These are phyloP conservation scores for Chrysoporthe puriensis DNA, from an alignment of 2,329 filamentous ascomycete genomes.

Conservation along the genomic window DNA sequence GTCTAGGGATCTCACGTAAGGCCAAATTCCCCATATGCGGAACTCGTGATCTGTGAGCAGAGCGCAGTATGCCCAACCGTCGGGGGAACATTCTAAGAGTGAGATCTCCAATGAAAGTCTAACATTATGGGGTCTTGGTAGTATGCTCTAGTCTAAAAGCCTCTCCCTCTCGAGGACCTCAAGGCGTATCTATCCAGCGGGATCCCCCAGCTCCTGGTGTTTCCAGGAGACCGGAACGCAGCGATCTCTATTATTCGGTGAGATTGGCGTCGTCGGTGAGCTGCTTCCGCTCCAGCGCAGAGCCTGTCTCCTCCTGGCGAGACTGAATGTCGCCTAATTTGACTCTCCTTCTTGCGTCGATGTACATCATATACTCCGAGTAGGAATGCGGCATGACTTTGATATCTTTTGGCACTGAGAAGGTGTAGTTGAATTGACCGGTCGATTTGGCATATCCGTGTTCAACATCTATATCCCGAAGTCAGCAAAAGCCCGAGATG, in stretches of 20 bases:
- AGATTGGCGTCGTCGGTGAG: slow-evolving; percentile 23
- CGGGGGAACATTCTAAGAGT: no score
- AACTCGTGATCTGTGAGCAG: neutral
- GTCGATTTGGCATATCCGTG: slow-evolving; percentile 63
- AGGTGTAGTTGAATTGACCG: slow-evolving; percentile 76
- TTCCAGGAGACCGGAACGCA: neutral
- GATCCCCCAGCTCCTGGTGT: no score
- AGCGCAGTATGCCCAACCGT: neutral
- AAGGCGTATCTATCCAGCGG: no score
- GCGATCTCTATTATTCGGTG: slow-evolving; percentile 21
- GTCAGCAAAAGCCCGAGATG: slow-evolving; percentile 7
- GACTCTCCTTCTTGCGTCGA: slow-evolving; percentile 47
- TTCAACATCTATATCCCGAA: slow-evolving; percentile 58
- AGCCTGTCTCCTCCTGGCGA: slow-evolving; percentile 26
- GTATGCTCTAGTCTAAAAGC: no score
- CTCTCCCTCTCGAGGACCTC: no score
- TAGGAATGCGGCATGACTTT: slow-evolving; percentile 45
- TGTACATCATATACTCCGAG: slow-evolving; percentile 48
- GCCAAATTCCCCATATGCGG: neutral
- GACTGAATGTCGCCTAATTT: slow-evolving; percentile 36
- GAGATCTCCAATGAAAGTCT: no score
- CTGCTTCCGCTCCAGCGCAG: slow-evolving; percentile 13
- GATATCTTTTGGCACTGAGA: slow-evolving; percentile 43
- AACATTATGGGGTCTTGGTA: no score
- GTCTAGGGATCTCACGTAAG: neutral